Base-by-base conservation (phyloP, 805 yeast species). In the Candida sithepensis region DNA sequence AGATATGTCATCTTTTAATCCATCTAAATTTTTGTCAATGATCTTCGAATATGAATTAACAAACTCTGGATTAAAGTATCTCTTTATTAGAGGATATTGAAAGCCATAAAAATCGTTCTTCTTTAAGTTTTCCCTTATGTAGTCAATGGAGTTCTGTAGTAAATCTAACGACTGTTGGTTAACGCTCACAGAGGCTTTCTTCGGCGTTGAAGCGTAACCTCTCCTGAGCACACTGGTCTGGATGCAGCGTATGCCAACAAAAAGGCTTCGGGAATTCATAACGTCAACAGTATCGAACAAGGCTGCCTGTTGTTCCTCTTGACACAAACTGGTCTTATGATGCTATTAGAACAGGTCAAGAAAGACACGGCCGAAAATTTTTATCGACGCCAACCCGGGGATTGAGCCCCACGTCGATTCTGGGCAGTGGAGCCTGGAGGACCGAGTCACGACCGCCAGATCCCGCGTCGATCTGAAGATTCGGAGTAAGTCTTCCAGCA, bases 11-110 rank as follows among this genome's bases (percentile, higher is more conserved):
- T 30, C 36, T 34, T 45, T 39, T 30, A 51, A 32, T 26, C 42
- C 22, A 12, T 16, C 7, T 14, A 52, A 37, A 18, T 37, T 39
- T 20, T 42, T 39, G 7, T 49, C 42, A 18, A 54, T 48, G 23
- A 34, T n/a, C 18, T 9, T 14, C 8, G 40, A 4, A 38, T 53
- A 37, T 12, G 41, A 26, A 10, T 28, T 23, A 19, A 48, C 20
- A 37, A 56, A 53, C 2, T 55, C 57, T 3, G 33, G 22, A 19
- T 43, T 49, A 41, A 53, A 45, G 20, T 49, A 43, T 14, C 39
- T 36, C 9, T 42, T 50, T 13, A 53, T 19, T 4, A 50, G 41
- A 7, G 51, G 41, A 34, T 44, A 47, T 19, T 54, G 49, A 44
- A 53, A 51, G 12, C 33, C 30, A 13, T 36, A 34, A 38, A 41